A percentile compares a stretch with the other conserved stretches of the same genome.
Conservation (phyloP, 179 eudicot genomes). For the Amaranthus tricolor region DNA sequence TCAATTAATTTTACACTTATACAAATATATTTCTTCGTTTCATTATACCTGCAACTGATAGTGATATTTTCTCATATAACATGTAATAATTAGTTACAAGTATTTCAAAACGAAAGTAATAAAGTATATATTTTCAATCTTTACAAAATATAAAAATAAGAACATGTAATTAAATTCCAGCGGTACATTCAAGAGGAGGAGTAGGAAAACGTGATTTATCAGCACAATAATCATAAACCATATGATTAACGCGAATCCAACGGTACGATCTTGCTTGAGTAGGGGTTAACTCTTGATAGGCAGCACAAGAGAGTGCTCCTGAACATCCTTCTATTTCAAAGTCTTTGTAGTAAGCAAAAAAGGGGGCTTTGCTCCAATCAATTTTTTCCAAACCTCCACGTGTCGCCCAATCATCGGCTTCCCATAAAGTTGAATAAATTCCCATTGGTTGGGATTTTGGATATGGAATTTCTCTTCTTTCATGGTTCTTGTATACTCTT, state of each 20-base stretch:
- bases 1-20: not conserved
- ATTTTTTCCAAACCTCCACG: constrained; percentile 67
- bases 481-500: constrained; percentile 63
- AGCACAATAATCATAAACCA: constrained; percentile 60
- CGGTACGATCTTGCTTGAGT: constrained; percentile 33
- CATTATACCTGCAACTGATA: not conserved
- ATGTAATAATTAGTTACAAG: no score
- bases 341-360: constrained; percentile 57
- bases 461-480: constrained; percentile 49
- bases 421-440: constrained; percentile 61
- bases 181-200: constrained; percentile 48
- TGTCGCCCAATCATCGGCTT: constrained; percentile 85
- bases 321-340: constrained; percentile 69
- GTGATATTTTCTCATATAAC: no score
- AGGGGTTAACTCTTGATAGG: constrained; percentile 37
- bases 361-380: constrained; percentile 71
- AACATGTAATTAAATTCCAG: constrained; percentile 16
- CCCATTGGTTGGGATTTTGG: constrained; percentile 69
- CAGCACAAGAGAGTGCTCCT: constrained; percentile 38
- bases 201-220: constrained; percentile 45
- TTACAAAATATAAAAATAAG: not conserved
- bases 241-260: constrained; percentile 52
- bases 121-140: not conserved
- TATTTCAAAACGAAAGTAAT: no score
- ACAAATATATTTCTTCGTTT: not conserved